Evolutionary conservation across 2,329 filamentous ascomycete species (phyloP), one percentile per base, ranked within the genome.

Genomic region (Exophiala sideris): DNA sequence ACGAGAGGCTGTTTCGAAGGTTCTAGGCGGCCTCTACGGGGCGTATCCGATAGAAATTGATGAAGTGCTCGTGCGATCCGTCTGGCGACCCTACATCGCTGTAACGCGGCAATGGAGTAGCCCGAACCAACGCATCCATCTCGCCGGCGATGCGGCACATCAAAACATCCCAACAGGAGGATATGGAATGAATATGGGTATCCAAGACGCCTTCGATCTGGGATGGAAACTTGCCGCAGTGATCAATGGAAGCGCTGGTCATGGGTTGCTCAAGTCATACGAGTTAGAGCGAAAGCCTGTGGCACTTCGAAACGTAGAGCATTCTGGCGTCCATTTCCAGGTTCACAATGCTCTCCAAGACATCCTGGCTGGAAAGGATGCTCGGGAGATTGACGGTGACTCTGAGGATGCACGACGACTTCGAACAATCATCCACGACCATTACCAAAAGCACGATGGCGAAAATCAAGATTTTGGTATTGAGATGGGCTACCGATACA

Each of bases 131-230:
- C 56, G 60, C 2, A 55, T 68, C 9, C 64, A 70, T 24, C 62
- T 71, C 1, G 62, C 64, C 6, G 67, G 68, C 2, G 69, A 71
- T 54, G 55, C 67, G 38, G 70, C 69, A 5, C 70, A 73, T 54
- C 60, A 64, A 18, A 67, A 65, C 24, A 62, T 66, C n/a, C 68
- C 70, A 1, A 62, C 62, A 3, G 70, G 71, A 2, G 71, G 70
- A 1, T 69, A 71, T 44, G 72, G 71, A 2, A 66, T 71, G 61
- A 73, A 73, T 48, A 70, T 57, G 12, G 70, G 66, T 0, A 55
- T 73, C 1, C 64, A 61, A 5, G 71, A 74, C 50, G 65, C 63
- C 1, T 60, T 67, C 38, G 66, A 70, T 48, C 53, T 74, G 1
- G 65, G 64, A n/a, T 73, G 70, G 70, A 67, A 67, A 21, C 54